A percentile compares a stretch with the other conserved stretches of the same genome.
These are phyloP conservation scores for Thalassiosira sp. DNA, from an alignment of 352 stramenopile genomes.

Conservation along the genomic window DNA sequence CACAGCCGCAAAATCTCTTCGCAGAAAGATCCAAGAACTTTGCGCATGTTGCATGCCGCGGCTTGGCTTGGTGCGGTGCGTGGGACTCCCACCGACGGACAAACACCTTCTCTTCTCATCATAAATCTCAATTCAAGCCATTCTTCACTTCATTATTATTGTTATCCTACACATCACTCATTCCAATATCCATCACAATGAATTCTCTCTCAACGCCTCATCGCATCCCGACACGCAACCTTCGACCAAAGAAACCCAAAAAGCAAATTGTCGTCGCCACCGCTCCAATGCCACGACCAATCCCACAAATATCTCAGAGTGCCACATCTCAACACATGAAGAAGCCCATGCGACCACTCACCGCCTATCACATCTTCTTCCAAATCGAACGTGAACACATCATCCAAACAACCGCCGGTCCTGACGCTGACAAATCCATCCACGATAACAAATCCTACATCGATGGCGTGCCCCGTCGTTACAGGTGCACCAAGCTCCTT, in stretches of 20 bases:
- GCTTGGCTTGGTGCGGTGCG: too few relatives aligned
- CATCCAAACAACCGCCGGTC: slow-evolving; percentile 40
- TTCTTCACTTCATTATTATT: background rate
- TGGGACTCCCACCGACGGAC: too few relatives aligned
- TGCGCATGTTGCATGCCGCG: too few relatives aligned
- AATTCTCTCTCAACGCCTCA: background rate
- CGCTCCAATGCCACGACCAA: background rate
- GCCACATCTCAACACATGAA: background rate
- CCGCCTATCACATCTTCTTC: slow-evolving; percentile 25
- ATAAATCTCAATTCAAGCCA: background rate
- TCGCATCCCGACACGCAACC: background rate
- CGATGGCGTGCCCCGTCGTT: slow-evolving; percentile 24
- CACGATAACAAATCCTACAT: slow-evolving; percentile 27
- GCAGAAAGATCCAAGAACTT: too few relatives aligned
- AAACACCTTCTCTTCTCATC: background rate
- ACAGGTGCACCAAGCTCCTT: slow-evolving; percentile 27
- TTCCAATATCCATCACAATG: background rate
- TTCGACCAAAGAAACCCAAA: slow-evolving; percentile 6
- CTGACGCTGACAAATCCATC: slow-evolving; percentile 28
- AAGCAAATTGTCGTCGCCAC: background rate
- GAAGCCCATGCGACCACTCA: slow-evolving; percentile 20
- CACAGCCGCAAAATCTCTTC: too few relatives aligned
- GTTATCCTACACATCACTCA: background rate
- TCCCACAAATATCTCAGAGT: background rate
- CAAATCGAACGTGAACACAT: slow-evolving; percentile 24